Percentiles rank a stretch among this genome's conserved stretches.
These are phyloP conservation scores for Leccinum pellstonianum DNA, from an alignment of 768 basidiomycete genomes.

Conservation along the genomic window DNA sequence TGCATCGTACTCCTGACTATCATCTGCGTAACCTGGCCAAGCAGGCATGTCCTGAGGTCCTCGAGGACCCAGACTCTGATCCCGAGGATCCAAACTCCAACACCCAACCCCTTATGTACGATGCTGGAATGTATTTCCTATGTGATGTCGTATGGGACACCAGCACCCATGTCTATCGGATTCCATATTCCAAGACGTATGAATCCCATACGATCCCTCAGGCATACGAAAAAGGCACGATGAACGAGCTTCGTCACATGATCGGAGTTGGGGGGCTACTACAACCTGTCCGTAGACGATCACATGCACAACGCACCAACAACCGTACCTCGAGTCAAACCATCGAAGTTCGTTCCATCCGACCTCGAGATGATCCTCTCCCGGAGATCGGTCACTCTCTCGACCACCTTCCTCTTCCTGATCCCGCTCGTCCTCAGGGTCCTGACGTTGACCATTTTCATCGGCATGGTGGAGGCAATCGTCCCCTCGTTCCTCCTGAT, in stretches of 20 bases:
- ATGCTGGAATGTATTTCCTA: conserved; percentile 3
- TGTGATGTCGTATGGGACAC: background rate
- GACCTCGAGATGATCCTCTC: background rate
- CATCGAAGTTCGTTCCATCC: background rate
- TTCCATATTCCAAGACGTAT: background rate
- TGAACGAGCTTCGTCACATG: background rate
- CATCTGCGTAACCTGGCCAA: background rate
- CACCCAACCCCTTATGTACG: conserved; percentile 4
- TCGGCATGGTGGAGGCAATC: background rate
- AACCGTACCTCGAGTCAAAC: background rate
- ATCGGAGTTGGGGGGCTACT: background rate
- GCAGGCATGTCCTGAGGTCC: background rate
- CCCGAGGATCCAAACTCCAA: background rate
- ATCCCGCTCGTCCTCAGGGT: background rate
- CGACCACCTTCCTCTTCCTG: background rate
- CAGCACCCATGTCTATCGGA: background rate
- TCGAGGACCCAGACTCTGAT: background rate
- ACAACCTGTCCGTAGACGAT: background rate
- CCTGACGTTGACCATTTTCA: conserved; percentile 5
- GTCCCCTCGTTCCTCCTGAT: background rate
- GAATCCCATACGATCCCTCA: background rate
- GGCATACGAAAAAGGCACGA: background rate
- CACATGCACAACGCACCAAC: background rate
- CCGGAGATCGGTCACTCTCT: background rate
- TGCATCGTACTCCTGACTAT: background rate